Conservation (phyloP, 768 basidiomycete genomes). For the Rhodotorula sphaerocarpa region DNA sequence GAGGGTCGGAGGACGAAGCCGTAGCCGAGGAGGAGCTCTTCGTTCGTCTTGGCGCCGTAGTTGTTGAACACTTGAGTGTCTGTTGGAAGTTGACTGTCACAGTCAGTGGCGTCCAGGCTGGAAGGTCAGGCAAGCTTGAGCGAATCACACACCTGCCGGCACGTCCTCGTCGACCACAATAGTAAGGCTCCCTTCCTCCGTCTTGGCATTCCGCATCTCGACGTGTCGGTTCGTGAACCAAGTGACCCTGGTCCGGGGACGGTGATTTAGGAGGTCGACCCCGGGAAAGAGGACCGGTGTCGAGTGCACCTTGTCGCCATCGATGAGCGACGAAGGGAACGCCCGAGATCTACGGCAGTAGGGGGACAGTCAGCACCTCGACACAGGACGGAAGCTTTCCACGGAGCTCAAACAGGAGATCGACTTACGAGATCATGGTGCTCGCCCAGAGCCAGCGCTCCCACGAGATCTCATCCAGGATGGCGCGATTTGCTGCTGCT, state of each 20-base stretch:
- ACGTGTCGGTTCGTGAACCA: conserved; percentile 58
- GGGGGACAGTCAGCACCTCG: conserved; percentile 2
- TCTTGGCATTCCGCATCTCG: neutral
- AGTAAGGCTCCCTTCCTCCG: conserved; percentile 20
- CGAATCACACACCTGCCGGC: neutral
- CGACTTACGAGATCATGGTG: conserved; percentile 27
- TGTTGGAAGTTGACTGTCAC: neutral
- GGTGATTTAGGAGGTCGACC: conserved; percentile 78
- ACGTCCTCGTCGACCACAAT: conserved; percentile 27
- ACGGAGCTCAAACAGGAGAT: too few relatives aligned
- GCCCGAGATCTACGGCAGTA: conserved; percentile 80
- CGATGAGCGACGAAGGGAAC: conserved; percentile 76
- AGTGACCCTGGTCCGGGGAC: conserved; percentile 66
- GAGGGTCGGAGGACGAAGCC: conserved; percentile 64
- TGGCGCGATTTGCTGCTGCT: conserved; percentile 49
- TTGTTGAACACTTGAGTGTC: conserved; percentile 24
- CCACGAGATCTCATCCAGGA: conserved; percentile 54
- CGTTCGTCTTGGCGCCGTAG: conserved; percentile 82
- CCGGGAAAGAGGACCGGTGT: conserved; percentile 76
- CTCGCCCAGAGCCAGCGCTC: conserved; percentile 36
- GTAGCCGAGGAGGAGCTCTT: conserved; percentile 82
- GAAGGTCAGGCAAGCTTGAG: neutral
- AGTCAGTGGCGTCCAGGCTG: neutral
- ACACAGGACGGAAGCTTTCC: neutral
- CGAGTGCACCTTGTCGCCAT: conserved; percentile 50